Evolutionary conservation across 345 rosid genomes (phyloP).

Genomic region (Gossypium turneri): DNA sequence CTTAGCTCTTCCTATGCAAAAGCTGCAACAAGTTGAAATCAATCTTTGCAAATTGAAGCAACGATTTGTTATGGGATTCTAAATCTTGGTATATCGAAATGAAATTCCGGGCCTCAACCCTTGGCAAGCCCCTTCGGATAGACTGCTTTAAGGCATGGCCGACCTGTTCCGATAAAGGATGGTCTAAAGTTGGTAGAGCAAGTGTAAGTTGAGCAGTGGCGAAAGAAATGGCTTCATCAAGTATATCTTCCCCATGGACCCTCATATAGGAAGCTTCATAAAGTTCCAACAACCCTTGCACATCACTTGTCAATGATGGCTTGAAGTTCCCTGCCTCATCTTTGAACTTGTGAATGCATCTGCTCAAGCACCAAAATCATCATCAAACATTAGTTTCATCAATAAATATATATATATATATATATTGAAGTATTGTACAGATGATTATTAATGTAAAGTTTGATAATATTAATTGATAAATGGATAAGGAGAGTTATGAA

Average conservation of each 20-base stretch:
- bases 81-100: slow-evolving; percentile 15
- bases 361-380: background rate
- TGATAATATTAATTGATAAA: background rate
- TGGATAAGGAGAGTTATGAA: background rate
- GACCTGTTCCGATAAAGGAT: slow-evolving; percentile 16
- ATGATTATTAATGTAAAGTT: no score
- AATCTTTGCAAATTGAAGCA: slow-evolving; percentile 29
- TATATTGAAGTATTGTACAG: no score
- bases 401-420: no score
- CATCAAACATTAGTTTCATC: background rate
- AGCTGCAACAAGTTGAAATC: slow-evolving; percentile 33
- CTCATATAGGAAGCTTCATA: slow-evolving; percentile 28
- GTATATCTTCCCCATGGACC: slow-evolving; percentile 17
- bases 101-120: background rate
- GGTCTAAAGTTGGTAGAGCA: background rate
- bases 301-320: background rate
- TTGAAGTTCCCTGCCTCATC: background rate
- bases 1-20: slow-evolving; percentile 21
- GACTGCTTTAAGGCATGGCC: slow-evolving; percentile 23
- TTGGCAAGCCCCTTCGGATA: background rate
- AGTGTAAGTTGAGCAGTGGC: background rate
- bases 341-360: slow-evolving; percentile 28
- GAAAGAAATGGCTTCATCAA: slow-evolving; percentile 23
- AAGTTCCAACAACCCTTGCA: slow-evolving; percentile 26
- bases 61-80: background rate